Evolutionary conservation across 2,329 filamentous ascomycete genomes (phyloP).

Genomic region (Aspergillus sp.): DNA sequence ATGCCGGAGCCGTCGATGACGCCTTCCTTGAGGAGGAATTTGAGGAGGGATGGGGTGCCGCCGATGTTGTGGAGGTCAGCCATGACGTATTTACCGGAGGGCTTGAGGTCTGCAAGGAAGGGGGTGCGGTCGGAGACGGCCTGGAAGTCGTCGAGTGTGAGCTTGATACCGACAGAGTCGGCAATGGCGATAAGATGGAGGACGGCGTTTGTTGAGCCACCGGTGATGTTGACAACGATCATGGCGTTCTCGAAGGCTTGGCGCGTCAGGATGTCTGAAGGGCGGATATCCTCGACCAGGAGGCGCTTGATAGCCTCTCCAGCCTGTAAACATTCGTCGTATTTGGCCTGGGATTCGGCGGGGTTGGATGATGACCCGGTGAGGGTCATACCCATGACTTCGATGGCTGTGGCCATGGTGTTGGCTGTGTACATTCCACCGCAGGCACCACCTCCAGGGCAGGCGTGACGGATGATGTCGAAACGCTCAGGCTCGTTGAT

Average conservation of each 20-base stretch:
- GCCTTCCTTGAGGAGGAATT: constrained; percentile 59
- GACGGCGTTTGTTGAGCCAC: constrained; percentile 82
- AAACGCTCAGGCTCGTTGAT: constrained; percentile 89
- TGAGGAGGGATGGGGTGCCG: constrained; percentile 58
- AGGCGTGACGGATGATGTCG: constrained; percentile 92
- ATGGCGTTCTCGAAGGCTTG: constrained; percentile 84
- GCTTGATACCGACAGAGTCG: constrained; percentile 75
- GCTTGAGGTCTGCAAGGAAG: constrained; percentile 80
- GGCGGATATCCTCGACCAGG: constrained; percentile 73
- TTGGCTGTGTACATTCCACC: constrained; percentile 84
- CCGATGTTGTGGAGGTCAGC: constrained; percentile 58
- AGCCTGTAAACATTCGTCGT: constrained; percentile 69
- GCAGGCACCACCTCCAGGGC: constrained; percentile 78
- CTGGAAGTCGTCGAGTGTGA: constrained; percentile 86
- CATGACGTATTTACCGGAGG: constrained; percentile 67
- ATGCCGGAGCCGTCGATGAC: constrained; percentile 60
- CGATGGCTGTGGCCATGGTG: constrained; percentile 73
- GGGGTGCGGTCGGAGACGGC: constrained; percentile 74
- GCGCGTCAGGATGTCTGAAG: constrained; percentile 75
- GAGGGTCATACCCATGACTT: constrained; percentile 74
- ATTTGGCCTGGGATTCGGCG: constrained; percentile 70
- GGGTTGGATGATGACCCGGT: constrained; percentile 79
- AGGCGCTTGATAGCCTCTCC: constrained; percentile 73
- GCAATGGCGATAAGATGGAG: constrained; percentile 83
- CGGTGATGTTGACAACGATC: constrained; percentile 77